Percentiles rank a stretch among this genome's conserved stretches.
These are phyloP conservation scores for Quercus alba DNA, from an alignment of 306 rosid species.

Conservation along the genomic window DNA sequence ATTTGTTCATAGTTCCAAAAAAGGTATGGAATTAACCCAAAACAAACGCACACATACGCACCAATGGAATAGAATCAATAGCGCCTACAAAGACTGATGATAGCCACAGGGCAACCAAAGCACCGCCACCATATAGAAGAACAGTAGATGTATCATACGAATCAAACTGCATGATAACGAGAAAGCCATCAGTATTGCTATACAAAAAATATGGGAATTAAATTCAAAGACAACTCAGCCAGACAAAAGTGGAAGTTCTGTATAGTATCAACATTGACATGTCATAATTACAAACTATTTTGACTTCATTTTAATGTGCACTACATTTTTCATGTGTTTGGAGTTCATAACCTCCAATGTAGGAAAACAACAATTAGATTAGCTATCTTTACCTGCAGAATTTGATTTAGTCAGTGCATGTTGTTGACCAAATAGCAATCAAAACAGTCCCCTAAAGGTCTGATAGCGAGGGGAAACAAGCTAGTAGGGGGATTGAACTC, in stretches of 20 bases:
- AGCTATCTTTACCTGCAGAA: no score
- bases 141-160: constrained; percentile 32
- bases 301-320: no score
- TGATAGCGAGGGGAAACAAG: no score
- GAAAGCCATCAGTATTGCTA: neutral
- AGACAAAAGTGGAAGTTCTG: neutral
- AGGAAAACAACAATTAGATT: no score
- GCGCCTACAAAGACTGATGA: constrained; percentile 70
- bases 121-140: constrained; percentile 52
- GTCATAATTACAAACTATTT: no score
- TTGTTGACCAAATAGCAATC: no score
- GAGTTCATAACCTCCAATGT: no score
- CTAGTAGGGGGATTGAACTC: no score
- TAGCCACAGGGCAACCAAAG: constrained; percentile 56
- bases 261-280: no score
- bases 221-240: neutral
- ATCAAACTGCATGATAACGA: constrained; percentile 46
- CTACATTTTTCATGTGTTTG: no score
- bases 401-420: no score
- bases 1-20: neutral
- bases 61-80: constrained; percentile 87
- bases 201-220: neutral
- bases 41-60: constrained; percentile 21
- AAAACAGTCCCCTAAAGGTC: no score
- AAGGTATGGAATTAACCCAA: neutral